A percentile compares a stretch with the other conserved stretches of the same genome.
These are phyloP conservation scores for Helianthus tuberosus DNA, from an alignment of 129 eudicot genomes.

Conservation along the genomic window DNA sequence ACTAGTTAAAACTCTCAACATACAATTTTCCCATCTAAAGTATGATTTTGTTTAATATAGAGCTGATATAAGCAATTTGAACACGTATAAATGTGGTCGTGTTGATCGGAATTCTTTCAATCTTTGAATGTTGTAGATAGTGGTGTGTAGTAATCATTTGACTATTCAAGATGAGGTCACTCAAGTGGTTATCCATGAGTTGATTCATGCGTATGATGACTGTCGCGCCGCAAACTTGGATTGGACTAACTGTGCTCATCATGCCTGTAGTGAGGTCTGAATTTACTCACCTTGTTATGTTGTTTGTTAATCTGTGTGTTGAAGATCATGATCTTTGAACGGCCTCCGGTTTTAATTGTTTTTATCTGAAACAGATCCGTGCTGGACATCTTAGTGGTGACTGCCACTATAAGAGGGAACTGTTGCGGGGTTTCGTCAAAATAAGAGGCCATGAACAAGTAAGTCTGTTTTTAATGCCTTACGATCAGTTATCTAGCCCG, in stretches of 20 bases:
- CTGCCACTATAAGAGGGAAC: slow-evolving; percentile 87
- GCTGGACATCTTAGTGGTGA: slow-evolving; percentile 99
- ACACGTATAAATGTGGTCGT: background rate
- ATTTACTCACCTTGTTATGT: background rate
- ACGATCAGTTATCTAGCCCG: background rate
- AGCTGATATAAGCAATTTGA: background rate
- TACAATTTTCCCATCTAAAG: too few relatives aligned
- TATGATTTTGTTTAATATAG: background rate
- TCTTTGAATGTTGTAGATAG: slow-evolving; percentile 44
- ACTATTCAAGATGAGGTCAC: slow-evolving; percentile 77
- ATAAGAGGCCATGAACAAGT: slow-evolving; percentile 91
- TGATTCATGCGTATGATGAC: slow-evolving; percentile 96
- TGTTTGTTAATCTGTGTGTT: background rate
- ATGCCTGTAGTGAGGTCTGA: slow-evolving; percentile 94
- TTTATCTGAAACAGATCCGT: slow-evolving; percentile 58
- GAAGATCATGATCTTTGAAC: slow-evolving; percentile 14
- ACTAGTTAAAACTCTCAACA: too few relatives aligned
- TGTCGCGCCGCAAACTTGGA: slow-evolving; percentile 89
- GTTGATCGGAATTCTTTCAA: background rate
- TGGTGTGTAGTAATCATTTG: slow-evolving; percentile 82
- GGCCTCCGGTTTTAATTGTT: slow-evolving; percentile 4
- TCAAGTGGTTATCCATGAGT: slow-evolving; percentile 94
- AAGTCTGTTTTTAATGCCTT: slow-evolving; percentile 27
- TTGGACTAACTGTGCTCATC: slow-evolving; percentile 95
- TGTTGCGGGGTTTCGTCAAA: slow-evolving; percentile 72